A percentile compares a stretch with the other conserved stretches of the same genome.
These are phyloP conservation scores for Phytophthora palmivora DNA, from an alignment of 352 stramenopile genomes.

Conservation along the genomic window DNA sequence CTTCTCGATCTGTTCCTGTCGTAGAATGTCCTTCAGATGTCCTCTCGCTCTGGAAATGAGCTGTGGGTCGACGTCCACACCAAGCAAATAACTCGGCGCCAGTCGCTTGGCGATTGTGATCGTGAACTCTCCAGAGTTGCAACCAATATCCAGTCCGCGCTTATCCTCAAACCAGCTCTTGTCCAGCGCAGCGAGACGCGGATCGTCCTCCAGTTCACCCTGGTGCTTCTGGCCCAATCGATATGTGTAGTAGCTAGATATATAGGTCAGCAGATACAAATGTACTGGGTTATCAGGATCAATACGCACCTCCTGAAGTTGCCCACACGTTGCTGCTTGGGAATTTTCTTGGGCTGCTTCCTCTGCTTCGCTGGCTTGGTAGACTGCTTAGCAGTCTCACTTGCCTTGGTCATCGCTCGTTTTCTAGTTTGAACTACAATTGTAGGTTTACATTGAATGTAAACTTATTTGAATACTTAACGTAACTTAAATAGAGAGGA, in stretches of 20 bases:
- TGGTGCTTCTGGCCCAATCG: slow-evolving; percentile 64
- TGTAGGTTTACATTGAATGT: no score
- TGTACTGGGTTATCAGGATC: not conserved
- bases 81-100: slow-evolving; percentile 64
- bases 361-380: slow-evolving; percentile 19
- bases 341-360: slow-evolving; percentile 34
- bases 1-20: slow-evolving; percentile 62
- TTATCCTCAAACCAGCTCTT: slow-evolving; percentile 73
- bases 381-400: not conserved
- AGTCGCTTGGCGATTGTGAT: slow-evolving; percentile 70
- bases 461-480: no score
- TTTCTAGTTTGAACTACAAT: no score
- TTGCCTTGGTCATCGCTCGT: slow-evolving; percentile 24
- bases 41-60: slow-evolving; percentile 65
- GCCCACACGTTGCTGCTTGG: slow-evolving; percentile 64
- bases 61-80: slow-evolving; percentile 76
- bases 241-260: slow-evolving; percentile 79
- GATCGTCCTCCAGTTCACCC: slow-evolving; percentile 61
- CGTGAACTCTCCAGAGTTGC: slow-evolving; percentile 84
- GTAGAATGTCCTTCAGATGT: slow-evolving; percentile 71
- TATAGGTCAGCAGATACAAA: slow-evolving; percentile 4
- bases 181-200: slow-evolving; percentile 63
- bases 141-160: slow-evolving; percentile 79
- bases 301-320: slow-evolving; percentile 74
- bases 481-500: no score